Evolutionary conservation across 768 basidiomycete species (phyloP).

Genomic region (Rhizopogon roseolus): DNA sequence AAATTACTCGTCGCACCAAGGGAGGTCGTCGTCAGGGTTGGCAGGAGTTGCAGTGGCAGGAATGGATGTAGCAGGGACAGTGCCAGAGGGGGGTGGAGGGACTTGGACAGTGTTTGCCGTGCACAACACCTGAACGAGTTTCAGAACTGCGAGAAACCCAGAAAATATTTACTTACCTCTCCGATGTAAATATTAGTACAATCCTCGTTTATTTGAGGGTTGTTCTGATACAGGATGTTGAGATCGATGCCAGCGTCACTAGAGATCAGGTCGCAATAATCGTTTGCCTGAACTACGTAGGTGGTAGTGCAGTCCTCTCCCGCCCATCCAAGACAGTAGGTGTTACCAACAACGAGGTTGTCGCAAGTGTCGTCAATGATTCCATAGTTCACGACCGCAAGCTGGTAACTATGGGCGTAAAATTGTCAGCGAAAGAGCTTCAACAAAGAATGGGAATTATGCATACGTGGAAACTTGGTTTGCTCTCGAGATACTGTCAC

Average conservation of each 20-base stretch:
- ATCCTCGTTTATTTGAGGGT: conserved; percentile 59
- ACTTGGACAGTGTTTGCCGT: conserved; percentile 33
- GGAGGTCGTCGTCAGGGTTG: conserved; percentile 35
- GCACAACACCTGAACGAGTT: conserved; percentile 46
- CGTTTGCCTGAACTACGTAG: conserved; percentile 50
- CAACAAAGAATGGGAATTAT: conserved; percentile 15
- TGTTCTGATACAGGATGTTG: conserved; percentile 58
- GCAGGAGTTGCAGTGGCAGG: conserved; percentile 28
- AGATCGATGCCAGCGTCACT: conserved; percentile 37
- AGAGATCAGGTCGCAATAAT: conserved; percentile 55
- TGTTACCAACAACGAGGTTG: conserved; percentile 49
- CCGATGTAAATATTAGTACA: conserved; percentile 72
- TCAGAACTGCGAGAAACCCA: neutral
- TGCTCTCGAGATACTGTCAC: conserved; percentile 67
- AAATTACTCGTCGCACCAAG: conserved; percentile 45
- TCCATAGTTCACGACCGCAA: conserved; percentile 54
- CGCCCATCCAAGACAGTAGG: conserved; percentile 57
- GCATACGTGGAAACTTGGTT: conserved; percentile 57
- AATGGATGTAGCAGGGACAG: conserved; percentile 18
- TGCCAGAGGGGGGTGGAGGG: conserved; percentile 38
- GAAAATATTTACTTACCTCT: conserved; percentile 45
- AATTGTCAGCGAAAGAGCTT: neutral
- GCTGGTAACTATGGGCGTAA: conserved; percentile 55
- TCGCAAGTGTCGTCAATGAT: conserved; percentile 48
- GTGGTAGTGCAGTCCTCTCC: conserved; percentile 60